phyloP scores from a whole-genome alignment of 164 flowering plant species.

The Euptelea pleiosperma region DNA sequence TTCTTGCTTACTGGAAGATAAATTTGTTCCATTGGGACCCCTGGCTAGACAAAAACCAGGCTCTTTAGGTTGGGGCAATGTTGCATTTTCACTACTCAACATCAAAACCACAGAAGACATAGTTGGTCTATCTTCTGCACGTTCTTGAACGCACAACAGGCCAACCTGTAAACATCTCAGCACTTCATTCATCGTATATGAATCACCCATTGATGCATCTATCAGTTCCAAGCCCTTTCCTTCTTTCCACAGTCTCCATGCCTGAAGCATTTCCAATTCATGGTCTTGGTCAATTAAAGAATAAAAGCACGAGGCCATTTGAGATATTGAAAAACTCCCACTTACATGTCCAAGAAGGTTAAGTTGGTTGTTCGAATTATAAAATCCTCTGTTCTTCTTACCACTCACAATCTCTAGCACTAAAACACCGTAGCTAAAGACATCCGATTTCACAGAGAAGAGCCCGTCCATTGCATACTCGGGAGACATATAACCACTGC shows the following conservation, averaged over 20 bases:
- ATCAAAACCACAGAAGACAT: constrained; percentile 27
- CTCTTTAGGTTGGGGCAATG: constrained; percentile 21
- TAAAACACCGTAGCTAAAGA: constrained; percentile 15
- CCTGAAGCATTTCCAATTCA: constrained; percentile 20
- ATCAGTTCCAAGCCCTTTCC: constrained; percentile 20
- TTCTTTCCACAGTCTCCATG: constrained; percentile 40
- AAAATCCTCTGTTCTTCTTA: constrained; percentile 3
- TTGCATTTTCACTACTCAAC: constrained; percentile 22
- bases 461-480: constrained; percentile 16
- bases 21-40: neutral
- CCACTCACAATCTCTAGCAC: constrained; percentile 13
- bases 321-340: neutral
- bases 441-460: constrained; percentile 15
- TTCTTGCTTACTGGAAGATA: constrained; percentile 10
- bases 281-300: neutral
- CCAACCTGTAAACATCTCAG: constrained; percentile 31
- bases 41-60: constrained; percentile 23
- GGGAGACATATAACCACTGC: constrained; percentile 16
- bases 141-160: constrained; percentile 24
- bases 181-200: constrained; percentile 17
- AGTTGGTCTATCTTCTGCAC: constrained; percentile 16
- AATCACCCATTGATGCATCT: constrained; percentile 11
- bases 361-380: neutral
- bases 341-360: constrained; percentile 40
- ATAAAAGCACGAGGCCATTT: neutral